These are phyloP conservation scores for Phellopilus nigrolimitatus DNA, from an alignment of 1,284 basidiomycete species.

Conservation along the genomic window DNA sequence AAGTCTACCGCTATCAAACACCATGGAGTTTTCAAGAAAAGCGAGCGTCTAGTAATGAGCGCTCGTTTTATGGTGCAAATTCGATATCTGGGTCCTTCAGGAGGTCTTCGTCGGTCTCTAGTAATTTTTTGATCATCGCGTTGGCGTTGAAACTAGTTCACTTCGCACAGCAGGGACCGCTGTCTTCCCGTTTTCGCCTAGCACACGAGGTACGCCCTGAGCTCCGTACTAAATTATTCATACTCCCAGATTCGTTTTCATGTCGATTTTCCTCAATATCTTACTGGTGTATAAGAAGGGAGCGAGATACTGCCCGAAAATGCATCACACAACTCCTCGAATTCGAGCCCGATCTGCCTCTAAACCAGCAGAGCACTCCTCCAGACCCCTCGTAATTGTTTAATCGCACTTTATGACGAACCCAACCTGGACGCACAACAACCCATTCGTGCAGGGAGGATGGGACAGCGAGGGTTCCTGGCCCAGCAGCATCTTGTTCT, in stretches of 20 bases:
- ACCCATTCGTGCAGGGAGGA: slow-evolving; percentile 17
- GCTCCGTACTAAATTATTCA: too few relatives aligned
- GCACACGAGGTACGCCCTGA: too few relatives aligned
- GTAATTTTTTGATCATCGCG: background rate
- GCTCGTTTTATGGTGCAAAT: background rate
- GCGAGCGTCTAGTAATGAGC: background rate
- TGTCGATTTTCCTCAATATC: background rate
- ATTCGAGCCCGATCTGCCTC: too few relatives aligned
- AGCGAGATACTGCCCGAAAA: background rate
- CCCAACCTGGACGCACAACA: slow-evolving; percentile 5
- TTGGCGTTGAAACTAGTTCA: too few relatives aligned
- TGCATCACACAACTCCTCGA: too few relatives aligned
- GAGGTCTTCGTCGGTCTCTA: background rate
- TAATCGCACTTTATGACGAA: background rate
- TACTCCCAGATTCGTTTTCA: too few relatives aligned
- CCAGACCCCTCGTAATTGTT: background rate
- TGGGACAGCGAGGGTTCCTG: slow-evolving; percentile 13
- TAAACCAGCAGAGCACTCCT: background rate
- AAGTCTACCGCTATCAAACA: background rate
- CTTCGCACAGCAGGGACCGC: too few relatives aligned
- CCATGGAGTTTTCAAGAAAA: too few relatives aligned
- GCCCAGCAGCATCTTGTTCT: slow-evolving; percentile 10
- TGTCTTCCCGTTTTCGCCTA: background rate
- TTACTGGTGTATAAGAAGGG: slow-evolving; percentile 7
- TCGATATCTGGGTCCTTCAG: background rate